Percentiles rank a stretch among this genome's conserved stretches.
Conservation (phyloP, 2,329 filamentous ascomycete genomes). For the Fusarium brevicatenulatum region DNA sequence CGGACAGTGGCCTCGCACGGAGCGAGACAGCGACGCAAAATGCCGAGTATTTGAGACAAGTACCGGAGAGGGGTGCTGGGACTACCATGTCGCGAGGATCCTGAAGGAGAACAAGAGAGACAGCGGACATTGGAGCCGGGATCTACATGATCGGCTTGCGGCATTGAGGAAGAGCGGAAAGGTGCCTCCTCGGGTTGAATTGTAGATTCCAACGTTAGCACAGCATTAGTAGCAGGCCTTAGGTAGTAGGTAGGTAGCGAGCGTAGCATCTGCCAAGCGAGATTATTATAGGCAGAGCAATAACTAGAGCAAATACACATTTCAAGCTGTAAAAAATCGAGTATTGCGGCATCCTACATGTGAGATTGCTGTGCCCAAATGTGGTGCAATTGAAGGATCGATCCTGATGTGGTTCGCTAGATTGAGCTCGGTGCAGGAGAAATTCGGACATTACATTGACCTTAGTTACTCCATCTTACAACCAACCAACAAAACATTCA, state of each 20-base stretch:
- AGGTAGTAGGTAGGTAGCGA: background rate
- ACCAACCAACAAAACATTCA: background rate
- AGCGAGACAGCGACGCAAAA: conserved; percentile 48
- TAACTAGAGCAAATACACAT: background rate
- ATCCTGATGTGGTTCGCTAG: background rate
- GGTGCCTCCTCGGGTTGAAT: conserved; percentile 43
- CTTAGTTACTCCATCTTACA: background rate
- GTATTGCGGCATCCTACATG: background rate
- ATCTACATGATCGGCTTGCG: conserved; percentile 52
- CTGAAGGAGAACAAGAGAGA: conserved; percentile 51
- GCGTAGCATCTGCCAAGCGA: background rate
- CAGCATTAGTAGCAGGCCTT: background rate
- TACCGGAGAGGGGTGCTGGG: conserved; percentile 66
- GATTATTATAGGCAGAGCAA: background rate
- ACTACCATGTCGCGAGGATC: conserved; percentile 60
- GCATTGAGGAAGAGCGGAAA: conserved; percentile 45
- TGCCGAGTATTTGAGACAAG: conserved; percentile 49
- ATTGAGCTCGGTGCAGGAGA: conserved; percentile 21
- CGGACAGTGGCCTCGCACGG: conserved; percentile 64
- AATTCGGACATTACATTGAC: conserved; percentile 18
- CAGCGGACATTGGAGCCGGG: conserved; percentile 58
- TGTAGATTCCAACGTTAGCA: conserved; percentile 45
- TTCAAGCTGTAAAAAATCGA: background rate
- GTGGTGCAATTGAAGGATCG: background rate
- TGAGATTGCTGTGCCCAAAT: background rate